A percentile compares a stretch with the other conserved stretches of the same genome.
Evolutionary conservation across 495 filamentous ascomycete genomes (phyloP).

Genomic region (Clavariopsis aquatica): DNA sequence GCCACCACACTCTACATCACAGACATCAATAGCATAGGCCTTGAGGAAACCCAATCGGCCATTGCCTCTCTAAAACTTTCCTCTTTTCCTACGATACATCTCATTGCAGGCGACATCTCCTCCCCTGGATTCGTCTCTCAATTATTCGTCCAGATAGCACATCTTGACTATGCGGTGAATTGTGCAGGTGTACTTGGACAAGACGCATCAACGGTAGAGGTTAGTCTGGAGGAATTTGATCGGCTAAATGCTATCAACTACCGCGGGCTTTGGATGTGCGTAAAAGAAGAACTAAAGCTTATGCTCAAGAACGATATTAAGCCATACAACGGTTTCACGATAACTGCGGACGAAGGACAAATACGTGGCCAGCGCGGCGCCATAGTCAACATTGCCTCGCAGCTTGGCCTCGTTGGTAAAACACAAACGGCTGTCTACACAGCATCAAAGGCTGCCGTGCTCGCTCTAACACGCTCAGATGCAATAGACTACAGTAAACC

Average conservation of each 20-base stretch:
- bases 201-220: slow-evolving; percentile 39
- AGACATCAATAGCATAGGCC: slow-evolving; percentile 36
- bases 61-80: slow-evolving; percentile 8
- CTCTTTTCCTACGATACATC: slow-evolving; percentile 38
- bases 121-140: slow-evolving; percentile 38
- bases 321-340: slow-evolving; percentile 24
- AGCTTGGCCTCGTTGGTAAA: slow-evolving; percentile 34
- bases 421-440: slow-evolving; percentile 45
- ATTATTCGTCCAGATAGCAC: slow-evolving; percentile 26
- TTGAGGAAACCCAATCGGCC: slow-evolving; percentile 33
- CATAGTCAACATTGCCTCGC: slow-evolving; percentile 42
- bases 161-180: slow-evolving; percentile 38
- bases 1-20: slow-evolving; percentile 40
- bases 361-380: slow-evolving; percentile 30
- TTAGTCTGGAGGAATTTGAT: slow-evolving; percentile 46
- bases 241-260: slow-evolving; percentile 51
- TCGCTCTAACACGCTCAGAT: slow-evolving; percentile 44
- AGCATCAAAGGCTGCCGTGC: slow-evolving; percentile 50
- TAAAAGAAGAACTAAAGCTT: slow-evolving; percentile 51
- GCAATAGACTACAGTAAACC: slow-evolving; percentile 47
- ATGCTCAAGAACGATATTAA: slow-evolving; percentile 52
- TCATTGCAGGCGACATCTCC: slow-evolving; percentile 33
- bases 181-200: slow-evolving; percentile 38
- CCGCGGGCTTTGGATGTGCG: slow-evolving; percentile 52
- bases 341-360: slow-evolving; percentile 1